Percentiles rank a stretch among this genome's conserved stretches.
Conservation (phyloP, 1,284 basidiomycete genomes). For the Heliocybe sulcata region DNA sequence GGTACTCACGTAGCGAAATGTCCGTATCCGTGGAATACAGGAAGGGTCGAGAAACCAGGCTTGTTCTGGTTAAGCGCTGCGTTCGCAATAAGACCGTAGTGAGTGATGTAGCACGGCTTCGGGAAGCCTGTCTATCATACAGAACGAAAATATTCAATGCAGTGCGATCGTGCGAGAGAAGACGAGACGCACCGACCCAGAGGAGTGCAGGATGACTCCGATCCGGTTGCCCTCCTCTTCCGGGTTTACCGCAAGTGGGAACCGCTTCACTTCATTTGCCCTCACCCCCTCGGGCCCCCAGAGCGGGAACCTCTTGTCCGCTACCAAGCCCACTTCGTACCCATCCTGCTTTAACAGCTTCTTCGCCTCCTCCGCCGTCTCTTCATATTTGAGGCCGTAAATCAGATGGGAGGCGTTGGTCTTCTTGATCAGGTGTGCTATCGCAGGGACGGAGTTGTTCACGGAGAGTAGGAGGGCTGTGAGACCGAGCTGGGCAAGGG, state of each 20-base stretch:
- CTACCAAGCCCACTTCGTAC: slow-evolving; percentile 22
- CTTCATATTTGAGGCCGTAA: slow-evolving; percentile 31
- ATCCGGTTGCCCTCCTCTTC: slow-evolving; percentile 34
- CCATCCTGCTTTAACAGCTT: slow-evolving; percentile 23
- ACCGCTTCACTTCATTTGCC: slow-evolving; percentile 24
- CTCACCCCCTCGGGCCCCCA: slow-evolving; percentile 32
- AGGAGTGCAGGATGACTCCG: slow-evolving; percentile 53
- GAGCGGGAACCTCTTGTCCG: slow-evolving; percentile 33
- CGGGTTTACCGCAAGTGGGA: slow-evolving; percentile 30
- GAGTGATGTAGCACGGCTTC: slow-evolving; percentile 37
- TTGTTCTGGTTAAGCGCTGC: slow-evolving; percentile 28
- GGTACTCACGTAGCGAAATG: slow-evolving; percentile 34
- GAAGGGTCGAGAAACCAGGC: slow-evolving; percentile 39
- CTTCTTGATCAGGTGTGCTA: slow-evolving; percentile 45
- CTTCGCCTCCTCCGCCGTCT: slow-evolving; percentile 26
- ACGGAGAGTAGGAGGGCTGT: slow-evolving; percentile 37
- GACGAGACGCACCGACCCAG: slow-evolving; percentile 45
- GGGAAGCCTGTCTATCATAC: slow-evolving; percentile 26
- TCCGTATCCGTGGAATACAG: slow-evolving; percentile 38
- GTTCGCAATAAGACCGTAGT: slow-evolving; percentile 30
- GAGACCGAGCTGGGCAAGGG: slow-evolving; percentile 36
- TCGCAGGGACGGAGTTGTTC: slow-evolving; percentile 7
- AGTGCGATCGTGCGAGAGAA: slow-evolving; percentile 4
- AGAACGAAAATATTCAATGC: background rate
- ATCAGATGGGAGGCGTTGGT: slow-evolving; percentile 41